phyloP scores from a whole-genome alignment of 768 basidiomycete genomes.

The Leccinum subtestaceum region DNA sequence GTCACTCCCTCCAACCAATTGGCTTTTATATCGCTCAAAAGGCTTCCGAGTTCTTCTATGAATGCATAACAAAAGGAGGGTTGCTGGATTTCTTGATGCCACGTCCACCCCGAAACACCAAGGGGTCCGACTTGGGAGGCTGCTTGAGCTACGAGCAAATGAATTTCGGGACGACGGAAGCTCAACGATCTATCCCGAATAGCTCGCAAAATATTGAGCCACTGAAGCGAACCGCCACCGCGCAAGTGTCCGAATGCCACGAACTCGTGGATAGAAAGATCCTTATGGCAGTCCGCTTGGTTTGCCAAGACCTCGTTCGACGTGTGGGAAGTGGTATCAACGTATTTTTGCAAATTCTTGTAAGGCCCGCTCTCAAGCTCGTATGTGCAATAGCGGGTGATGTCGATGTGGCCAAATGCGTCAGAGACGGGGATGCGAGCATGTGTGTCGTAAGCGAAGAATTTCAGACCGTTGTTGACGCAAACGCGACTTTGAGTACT shows the following conservation, averaged over 20 bases:
- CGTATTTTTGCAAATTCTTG: slow-evolving; percentile 32
- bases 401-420: slow-evolving; percentile 10
- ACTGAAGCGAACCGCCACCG: slow-evolving; percentile 43
- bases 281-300: slow-evolving; percentile 40
- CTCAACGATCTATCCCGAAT: slow-evolving; percentile 37
- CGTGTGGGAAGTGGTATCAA: slow-evolving; percentile 36
- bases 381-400: slow-evolving; percentile 29
- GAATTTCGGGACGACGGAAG: slow-evolving; percentile 39
- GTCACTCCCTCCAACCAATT: not conserved
- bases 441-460: slow-evolving; percentile 27
- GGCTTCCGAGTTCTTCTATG: slow-evolving; percentile 1
- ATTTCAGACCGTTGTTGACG: slow-evolving; percentile 31
- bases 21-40: slow-evolving; percentile 26
- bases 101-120: not conserved
- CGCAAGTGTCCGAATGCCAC: slow-evolving; percentile 44
- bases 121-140: slow-evolving; percentile 41
- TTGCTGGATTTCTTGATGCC: slow-evolving; percentile 14
- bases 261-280: slow-evolving; percentile 43
- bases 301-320: slow-evolving; percentile 43
- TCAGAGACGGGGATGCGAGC: slow-evolving; percentile 8
- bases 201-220: slow-evolving; percentile 48
- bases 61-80: slow-evolving; percentile 6
- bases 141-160: slow-evolving; percentile 42
- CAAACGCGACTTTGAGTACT: slow-evolving; percentile 15
- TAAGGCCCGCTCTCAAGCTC: slow-evolving; percentile 35